Evolutionary conservation across 495 filamentous ascomycete genomes (phyloP).

Genomic region (Daldinia decipiens): DNA sequence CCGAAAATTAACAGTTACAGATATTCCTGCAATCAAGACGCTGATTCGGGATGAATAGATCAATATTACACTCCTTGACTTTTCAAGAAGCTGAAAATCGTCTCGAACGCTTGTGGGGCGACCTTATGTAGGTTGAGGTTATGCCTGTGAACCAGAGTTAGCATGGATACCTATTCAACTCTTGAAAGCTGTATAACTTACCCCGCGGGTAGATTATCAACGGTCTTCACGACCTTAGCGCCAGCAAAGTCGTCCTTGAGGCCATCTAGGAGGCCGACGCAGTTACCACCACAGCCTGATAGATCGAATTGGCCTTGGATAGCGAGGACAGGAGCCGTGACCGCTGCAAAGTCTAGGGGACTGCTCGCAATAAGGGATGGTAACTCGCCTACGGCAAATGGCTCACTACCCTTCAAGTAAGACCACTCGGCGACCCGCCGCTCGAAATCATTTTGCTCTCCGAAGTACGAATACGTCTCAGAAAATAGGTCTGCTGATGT

Average conservation of each 20-base stretch:
- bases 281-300: constrained; percentile 46
- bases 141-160: constrained; percentile 24
- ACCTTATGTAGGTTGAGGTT: constrained; percentile 47
- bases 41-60: not conserved
- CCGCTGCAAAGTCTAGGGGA: constrained; percentile 23
- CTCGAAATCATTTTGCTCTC: constrained; percentile 39
- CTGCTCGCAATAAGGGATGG: constrained; percentile 40
- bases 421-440: constrained; percentile 43
- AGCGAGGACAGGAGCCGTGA: constrained; percentile 40
- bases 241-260: constrained; percentile 28
- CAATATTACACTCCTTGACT: constrained; percentile 20
- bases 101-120: constrained; percentile 38
- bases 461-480: constrained; percentile 43
- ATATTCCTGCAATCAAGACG: not conserved
- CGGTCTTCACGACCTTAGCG: constrained; percentile 29
- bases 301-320: constrained; percentile 45
- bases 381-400: constrained; percentile 43
- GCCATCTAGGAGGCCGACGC: constrained; percentile 39
- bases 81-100: constrained; percentile 38
- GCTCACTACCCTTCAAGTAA: constrained; percentile 39
- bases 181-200: constrained; percentile 15
- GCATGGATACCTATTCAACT: not conserved
- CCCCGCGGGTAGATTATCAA: constrained; percentile 42
- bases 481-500: constrained; percentile 36
- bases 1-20: not conserved